Evolutionary conservation across 2,329 filamentous ascomycete genomes (phyloP), one percentile per base, ranked within the genome.

Genomic region (Paraphaeosphaeria minitans): DNA sequence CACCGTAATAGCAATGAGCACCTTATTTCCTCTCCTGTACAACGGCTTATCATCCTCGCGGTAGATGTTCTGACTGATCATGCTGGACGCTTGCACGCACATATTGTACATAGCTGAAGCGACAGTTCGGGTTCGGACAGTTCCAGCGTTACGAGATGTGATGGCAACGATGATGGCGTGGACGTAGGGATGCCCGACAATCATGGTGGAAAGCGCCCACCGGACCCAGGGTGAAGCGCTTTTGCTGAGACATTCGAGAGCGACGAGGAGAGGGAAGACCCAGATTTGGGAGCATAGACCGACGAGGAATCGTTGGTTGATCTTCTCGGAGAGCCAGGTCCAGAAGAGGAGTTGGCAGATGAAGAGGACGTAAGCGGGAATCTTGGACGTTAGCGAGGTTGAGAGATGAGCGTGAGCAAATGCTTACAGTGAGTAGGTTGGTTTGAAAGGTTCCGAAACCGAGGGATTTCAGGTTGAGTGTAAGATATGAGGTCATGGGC

Each of bases 11-110:
- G 70, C 80, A 49, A 89, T 78, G 1, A 87, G 70, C 0, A 81
- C 78, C 43, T 77, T 80, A 59, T 88, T 87, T 0, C 86, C 86
- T 0, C 78, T 76, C 1, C 78, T 75, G 58, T 88, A 87, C 5
- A 77, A 45, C 39, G 75, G 74, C 59, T 77, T 77, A 33, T 88
- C 85, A 37, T 83, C 76, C 1, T 83, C 77, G 1, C 81, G 75
- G 66, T 87, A 87, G n/a, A 87, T 83, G 33, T 76, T 77, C 52
- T 69, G 66, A 4, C 64, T 59, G n/a, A 75, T 72, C 50, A 76
- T 76, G 19, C 56, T 68, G 13, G 62, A 61, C 2, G 71, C 67
- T 48, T 77, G 75, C 0, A 76, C 73, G 16, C 61, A 66, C 72
- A 78, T 78, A 47, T 81, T 80, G 69, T 81, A 81, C 35, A 80